Percentiles rank a stretch among this genome's conserved stretches.
Evolutionary conservation across 2,329 filamentous ascomycete species (phyloP).

Genomic region (Chaetomiaceae sp.): DNA sequence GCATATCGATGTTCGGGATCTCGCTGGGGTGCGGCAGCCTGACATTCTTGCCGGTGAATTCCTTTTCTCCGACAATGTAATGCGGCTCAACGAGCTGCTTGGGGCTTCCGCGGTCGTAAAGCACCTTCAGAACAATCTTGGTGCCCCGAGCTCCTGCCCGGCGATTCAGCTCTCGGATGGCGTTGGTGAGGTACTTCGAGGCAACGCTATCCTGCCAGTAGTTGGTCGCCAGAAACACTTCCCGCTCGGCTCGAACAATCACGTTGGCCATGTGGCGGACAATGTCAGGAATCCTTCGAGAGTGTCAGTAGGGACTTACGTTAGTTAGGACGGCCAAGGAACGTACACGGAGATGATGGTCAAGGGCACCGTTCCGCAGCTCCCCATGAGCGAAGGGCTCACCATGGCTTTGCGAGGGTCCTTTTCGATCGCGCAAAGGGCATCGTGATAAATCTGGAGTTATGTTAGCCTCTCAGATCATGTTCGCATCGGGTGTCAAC

Average conservation of each 20-base stretch:
- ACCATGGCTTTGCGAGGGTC: slow-evolving; percentile 46
- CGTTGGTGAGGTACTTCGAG: slow-evolving; percentile 60
- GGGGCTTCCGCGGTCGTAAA: slow-evolving; percentile 65
- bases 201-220: slow-evolving; percentile 68
- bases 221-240: slow-evolving; percentile 70
- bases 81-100: slow-evolving; percentile 63
- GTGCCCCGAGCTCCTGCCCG: slow-evolving; percentile 53
- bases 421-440: slow-evolving; percentile 48
- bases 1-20: slow-evolving; percentile 64
- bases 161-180: slow-evolving; percentile 61
- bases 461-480: slow-evolving; percentile 1
- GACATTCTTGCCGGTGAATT: slow-evolving; percentile 53
- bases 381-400: slow-evolving; percentile 47
- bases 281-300: slow-evolving; percentile 55
- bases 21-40: slow-evolving; percentile 56
- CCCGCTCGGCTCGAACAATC: slow-evolving; percentile 64
- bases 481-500: neutral
- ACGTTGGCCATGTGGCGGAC: slow-evolving; percentile 69
- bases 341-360: slow-evolving; percentile 58
- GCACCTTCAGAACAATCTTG: slow-evolving; percentile 62
- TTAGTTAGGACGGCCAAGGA: neutral
- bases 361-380: slow-evolving; percentile 57
- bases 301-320: slow-evolving; percentile 5
- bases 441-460: slow-evolving; percentile 58
- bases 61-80: slow-evolving; percentile 49